A percentile compares a stretch with the other conserved stretches of the same genome.
These are phyloP conservation scores for Phytophthora citricola DNA, from an alignment of 352 stramenopile genomes.

Conservation along the genomic window DNA sequence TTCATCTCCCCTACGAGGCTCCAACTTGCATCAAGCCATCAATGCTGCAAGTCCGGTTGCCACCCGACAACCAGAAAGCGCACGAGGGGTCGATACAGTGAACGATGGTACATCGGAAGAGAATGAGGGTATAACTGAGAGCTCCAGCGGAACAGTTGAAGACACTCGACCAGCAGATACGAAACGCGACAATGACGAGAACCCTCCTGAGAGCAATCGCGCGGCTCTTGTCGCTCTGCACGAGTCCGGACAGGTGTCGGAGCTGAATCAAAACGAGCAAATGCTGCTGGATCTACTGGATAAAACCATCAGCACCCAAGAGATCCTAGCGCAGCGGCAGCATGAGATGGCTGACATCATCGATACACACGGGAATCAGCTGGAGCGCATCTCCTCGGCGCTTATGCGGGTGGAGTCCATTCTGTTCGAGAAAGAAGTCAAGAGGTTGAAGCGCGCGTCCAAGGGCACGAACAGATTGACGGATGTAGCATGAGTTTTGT, in stretches of 20 bases:
- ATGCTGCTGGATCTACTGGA: slow-evolving; percentile 80
- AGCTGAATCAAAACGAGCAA: slow-evolving; percentile 70
- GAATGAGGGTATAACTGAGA: not conserved
- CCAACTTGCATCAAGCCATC: slow-evolving; percentile 11
- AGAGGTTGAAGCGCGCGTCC: slow-evolving; percentile 3
- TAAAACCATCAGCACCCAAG: slow-evolving; percentile 81
- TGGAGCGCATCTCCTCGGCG: slow-evolving; percentile 70
- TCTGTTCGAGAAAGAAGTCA: slow-evolving; percentile 42
- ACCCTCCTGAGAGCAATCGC: slow-evolving; percentile 22
- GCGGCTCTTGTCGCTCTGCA: slow-evolving; percentile 29
- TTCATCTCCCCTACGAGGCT: slow-evolving; percentile 25
- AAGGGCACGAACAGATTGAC: slow-evolving; percentile 10
- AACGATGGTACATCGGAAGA: not conserved
- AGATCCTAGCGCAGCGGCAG: slow-evolving; percentile 78
- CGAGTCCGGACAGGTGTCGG: slow-evolving; percentile 36
- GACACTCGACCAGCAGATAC: not conserved
- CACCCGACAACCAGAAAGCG: slow-evolving; percentile 21
- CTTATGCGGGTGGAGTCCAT: slow-evolving; percentile 77
- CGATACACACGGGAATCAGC: slow-evolving; percentile 64
- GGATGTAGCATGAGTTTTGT: slow-evolving; percentile 8
- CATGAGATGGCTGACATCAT: slow-evolving; percentile 77
- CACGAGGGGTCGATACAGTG: slow-evolving; percentile 19
- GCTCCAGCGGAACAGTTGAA: slow-evolving; percentile 12
- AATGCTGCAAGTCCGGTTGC: slow-evolving; percentile 1
- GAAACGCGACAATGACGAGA: not conserved